Evolutionary conservation across 805 yeast genomes (phyloP).

Genomic region (Candida vartiovaarae): DNA sequence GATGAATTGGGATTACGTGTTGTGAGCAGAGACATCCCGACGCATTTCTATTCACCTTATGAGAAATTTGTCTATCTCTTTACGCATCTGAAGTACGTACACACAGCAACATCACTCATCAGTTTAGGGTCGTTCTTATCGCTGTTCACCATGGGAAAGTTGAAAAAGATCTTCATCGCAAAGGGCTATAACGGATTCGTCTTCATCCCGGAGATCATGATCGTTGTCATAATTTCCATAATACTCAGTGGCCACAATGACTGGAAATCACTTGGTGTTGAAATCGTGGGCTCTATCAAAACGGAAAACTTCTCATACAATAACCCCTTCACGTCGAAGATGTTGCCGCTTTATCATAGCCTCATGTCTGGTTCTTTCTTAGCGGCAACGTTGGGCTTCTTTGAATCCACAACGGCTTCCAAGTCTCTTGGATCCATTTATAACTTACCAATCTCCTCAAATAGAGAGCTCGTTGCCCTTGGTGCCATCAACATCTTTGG

Average conservation of each 20-base stretch:
- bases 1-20: conserved; percentile 63
- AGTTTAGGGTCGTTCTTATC: conserved; percentile 45
- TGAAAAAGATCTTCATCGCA: conserved; percentile 26
- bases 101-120: conserved; percentile 54
- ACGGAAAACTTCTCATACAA: conserved; percentile 42
- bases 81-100: conserved; percentile 39
- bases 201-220: conserved; percentile 78
- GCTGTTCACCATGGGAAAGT: conserved; percentile 39
- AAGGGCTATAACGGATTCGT: conserved; percentile 36
- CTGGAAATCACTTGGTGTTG: conserved; percentile 54
- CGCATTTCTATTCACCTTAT: conserved; percentile 62
- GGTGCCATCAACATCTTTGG: conserved; percentile 67
- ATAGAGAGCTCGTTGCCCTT: conserved; percentile 85
- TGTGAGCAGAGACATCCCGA: conserved; percentile 36
- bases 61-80: conserved; percentile 57
- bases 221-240: conserved; percentile 54
- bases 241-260: conserved; percentile 45
- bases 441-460: conserved; percentile 68
- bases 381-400: conserved; percentile 82
- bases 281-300: conserved; percentile 61
- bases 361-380: conserved; percentile 65
- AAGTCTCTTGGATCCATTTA: conserved; percentile 75
- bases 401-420: conserved; percentile 90
- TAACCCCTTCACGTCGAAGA: conserved; percentile 49
- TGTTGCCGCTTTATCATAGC: conserved; percentile 42